Base-by-base conservation (phyloP, 73 alveolate genomes). In the Paramecium tetraurelia region DNA sequence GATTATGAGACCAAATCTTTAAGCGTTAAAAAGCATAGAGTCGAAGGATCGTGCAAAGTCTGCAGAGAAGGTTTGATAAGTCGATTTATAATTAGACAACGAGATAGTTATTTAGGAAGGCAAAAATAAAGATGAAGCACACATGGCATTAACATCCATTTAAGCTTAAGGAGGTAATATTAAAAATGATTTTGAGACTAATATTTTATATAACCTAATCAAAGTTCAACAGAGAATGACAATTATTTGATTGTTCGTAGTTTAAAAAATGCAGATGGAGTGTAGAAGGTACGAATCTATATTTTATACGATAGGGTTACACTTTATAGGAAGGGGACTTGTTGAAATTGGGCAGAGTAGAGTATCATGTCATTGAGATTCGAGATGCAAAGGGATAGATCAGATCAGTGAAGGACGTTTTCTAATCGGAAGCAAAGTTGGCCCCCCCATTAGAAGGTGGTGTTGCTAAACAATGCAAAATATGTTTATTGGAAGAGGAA, bases 1-100 rank as follows among this genome's bases (percentile, higher is more conserved):
- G 99, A 96, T 72, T 96, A 96, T 90, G 99, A 96, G 90, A 96
- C 95, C 76, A 96, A 96, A 86, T 92, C 75, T 68, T 59, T 94
- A 33, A 92, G 93, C 57, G 90, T 92, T 35, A 93, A 92, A 36
- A 70, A 72, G 69, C 43, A 70, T 36, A 92, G 92, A 41, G 77
- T 85, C 18, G 93, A 92, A n/a, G 44, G 63, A 21, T 63, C 93
- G 35, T 93, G 96, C 53, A 48, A 59, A 43, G 43, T 93, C n/a
- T 72, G 84, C 86, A 72, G 90, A 75, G 76, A 76, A 83, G 57
- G 93, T 59, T 35, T 59, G 11, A 43, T 16, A 24, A 14, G 48
- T 44, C 24, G 16, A 16, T 11, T 11, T 41, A 44, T 18, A 44
- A 31, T 24, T 80, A 80, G 90, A 80, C 9, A 48, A 80, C 46